Percentiles rank a stretch among this genome's conserved stretches.
These are phyloP conservation scores for Apiospora kogelbergensis DNA, from an alignment of 2,329 filamentous ascomycete genomes.

Conservation along the genomic window DNA sequence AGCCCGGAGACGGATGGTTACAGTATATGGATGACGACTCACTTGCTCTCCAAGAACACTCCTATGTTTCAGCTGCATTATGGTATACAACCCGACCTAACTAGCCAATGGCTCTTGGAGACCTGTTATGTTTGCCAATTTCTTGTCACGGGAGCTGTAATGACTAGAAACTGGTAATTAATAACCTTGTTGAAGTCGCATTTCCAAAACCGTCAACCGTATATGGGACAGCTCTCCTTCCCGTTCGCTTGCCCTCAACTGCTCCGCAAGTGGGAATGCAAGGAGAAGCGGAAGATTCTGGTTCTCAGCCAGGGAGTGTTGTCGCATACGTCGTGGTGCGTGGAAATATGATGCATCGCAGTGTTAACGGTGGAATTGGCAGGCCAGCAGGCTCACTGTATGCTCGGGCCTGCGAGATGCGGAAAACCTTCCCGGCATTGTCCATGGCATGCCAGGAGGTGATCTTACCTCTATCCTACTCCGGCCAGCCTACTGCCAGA, in stretches of 20 bases:
- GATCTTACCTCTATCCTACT: background rate
- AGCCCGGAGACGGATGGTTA: background rate
- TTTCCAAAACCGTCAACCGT: background rate
- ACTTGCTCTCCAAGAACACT: background rate
- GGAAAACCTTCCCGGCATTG: background rate
- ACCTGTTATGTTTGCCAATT: background rate
- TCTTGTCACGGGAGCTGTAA: no score
- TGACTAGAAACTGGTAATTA: no score
- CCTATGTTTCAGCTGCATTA: conserved; percentile 3
- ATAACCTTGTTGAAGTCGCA: background rate
- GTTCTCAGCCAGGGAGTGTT: background rate
- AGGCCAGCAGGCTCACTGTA: background rate
- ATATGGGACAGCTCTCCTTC: background rate
- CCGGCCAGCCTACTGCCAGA: background rate
- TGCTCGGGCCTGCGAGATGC: background rate
- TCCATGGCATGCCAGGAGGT: background rate
- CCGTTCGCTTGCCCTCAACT: background rate
- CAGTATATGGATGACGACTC: background rate
- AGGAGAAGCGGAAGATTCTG: background rate
- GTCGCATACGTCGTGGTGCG: background rate
- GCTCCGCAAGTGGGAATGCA: background rate
- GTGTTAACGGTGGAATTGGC: background rate
- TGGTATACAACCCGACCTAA: background rate
- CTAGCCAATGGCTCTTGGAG: no score
- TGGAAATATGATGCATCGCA: no score